Conservation (phyloP, 2,329 filamentous ascomycete species). For the Fusarium sp. region DNA sequence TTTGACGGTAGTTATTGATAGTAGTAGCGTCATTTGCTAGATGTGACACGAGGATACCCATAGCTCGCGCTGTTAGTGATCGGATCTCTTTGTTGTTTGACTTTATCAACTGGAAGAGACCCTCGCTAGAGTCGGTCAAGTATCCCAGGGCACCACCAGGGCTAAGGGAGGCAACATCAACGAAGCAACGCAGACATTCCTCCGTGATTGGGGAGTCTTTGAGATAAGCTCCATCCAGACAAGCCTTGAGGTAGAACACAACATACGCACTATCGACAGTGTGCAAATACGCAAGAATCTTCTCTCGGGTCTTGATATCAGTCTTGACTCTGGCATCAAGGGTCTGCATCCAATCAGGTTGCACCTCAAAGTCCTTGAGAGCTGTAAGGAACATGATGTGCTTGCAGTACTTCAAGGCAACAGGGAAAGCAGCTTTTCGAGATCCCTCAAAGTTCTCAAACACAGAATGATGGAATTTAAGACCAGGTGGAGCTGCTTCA, state of each 20-base stretch:
- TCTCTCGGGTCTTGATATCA: slow-evolving; percentile 71
- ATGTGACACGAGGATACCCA: slow-evolving; percentile 82
- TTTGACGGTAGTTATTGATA: slow-evolving; percentile 42
- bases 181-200: slow-evolving; percentile 63
- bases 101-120: slow-evolving; percentile 69
- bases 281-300: slow-evolving; percentile 66
- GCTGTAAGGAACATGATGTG: slow-evolving; percentile 64
- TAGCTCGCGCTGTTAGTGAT: slow-evolving; percentile 72
- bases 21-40: slow-evolving; percentile 54
- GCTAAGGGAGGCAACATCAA: slow-evolving; percentile 62
- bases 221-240: slow-evolving; percentile 67
- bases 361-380: slow-evolving; percentile 65
- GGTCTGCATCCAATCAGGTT: slow-evolving; percentile 86
- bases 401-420: slow-evolving; percentile 76
- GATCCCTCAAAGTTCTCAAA: slow-evolving; percentile 62
- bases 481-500: slow-evolving; percentile 47
- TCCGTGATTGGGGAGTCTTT: slow-evolving; percentile 57
- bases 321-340: slow-evolving; percentile 78
- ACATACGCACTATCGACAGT: slow-evolving; percentile 54
- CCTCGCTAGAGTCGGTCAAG: slow-evolving; percentile 60
- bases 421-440: slow-evolving; percentile 68
- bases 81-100: slow-evolving; percentile 80
- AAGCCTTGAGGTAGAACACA: slow-evolving; percentile 61
- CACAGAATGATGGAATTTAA: slow-evolving; percentile 27
- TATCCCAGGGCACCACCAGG: slow-evolving; percentile 63